A percentile compares a stretch with the other conserved stretches of the same genome.
phyloP scores from a whole-genome alignment of 345 rosid species.

The Lumnitzera racemosa region DNA sequence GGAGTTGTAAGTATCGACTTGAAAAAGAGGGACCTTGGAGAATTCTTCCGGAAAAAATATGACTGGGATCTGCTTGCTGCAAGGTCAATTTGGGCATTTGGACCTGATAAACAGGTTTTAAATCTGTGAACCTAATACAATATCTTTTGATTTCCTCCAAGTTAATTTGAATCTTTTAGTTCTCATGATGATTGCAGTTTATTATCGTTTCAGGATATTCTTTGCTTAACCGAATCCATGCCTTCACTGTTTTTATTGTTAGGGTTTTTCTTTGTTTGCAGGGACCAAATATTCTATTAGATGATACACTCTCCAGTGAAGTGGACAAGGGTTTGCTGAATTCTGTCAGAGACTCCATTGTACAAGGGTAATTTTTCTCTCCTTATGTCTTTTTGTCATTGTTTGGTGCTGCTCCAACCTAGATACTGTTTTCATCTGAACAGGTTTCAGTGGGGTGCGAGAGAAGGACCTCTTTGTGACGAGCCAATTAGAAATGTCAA shows the following conservation, averaged over 20 bases:
- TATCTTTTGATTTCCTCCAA: not conserved
- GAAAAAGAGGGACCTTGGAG: conserved; percentile 81
- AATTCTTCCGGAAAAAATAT: conserved; percentile 85
- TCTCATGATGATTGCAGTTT: too few species aligned
- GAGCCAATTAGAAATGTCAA: conserved; percentile 96
- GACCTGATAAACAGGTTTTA: conserved; percentile 95
- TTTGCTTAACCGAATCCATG: too few species aligned
- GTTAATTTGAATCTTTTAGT: not conserved
- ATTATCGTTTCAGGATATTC: too few species aligned
- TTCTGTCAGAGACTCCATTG: conserved; percentile 90
- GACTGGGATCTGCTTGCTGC: conserved; percentile 99
- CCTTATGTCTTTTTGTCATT: conserved; percentile 1
- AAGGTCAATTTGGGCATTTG: conserved; percentile 97
- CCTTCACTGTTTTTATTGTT: too few species aligned
- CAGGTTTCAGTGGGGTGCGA: conserved; percentile 99
- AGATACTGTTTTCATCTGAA: conserved; percentile 10
- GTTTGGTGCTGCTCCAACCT: conserved; percentile 6
- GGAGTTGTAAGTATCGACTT: conserved; percentile 85
- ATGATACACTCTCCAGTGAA: conserved; percentile 92
- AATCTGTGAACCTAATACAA: not conserved
- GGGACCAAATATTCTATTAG: conserved; percentile 92
- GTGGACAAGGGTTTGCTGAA: conserved; percentile 80
- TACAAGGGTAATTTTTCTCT: conserved; percentile 64
- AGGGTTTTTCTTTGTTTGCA: conserved; percentile 11
- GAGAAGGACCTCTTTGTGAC: conserved; percentile 98